Evolutionary conservation across 75 land plant genomes (phyloP), one percentile per base, ranked within the genome.

Genomic region (Selaginella moellendorffii): DNA sequence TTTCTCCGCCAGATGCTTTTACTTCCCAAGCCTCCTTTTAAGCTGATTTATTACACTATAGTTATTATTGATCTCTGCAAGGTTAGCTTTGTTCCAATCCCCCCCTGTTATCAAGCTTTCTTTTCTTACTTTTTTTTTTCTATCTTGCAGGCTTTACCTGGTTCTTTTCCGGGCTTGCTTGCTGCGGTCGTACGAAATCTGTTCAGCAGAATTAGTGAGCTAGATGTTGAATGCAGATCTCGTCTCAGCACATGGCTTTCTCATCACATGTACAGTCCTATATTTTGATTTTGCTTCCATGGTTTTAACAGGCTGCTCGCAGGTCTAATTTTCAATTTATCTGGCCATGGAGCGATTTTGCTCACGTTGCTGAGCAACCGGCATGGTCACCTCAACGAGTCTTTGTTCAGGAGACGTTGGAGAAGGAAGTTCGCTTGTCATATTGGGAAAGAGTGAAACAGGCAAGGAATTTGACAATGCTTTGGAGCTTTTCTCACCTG

Each of bases 291-390:
- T n/a, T n/a, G n/a, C n/a, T n/a, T n/a, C n/a, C n/a, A n/a, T n/a
- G n/a, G n/a, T n/a, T n/a, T n/a, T n/a, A n/a, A n/a, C n/a, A n/a
- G n/a, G n/a, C n/a, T n/a, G n/a, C n/a, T 61, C 62, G 24, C 76
- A 89, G 96, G 63, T 79, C 99, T 25, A 95, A 95, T 54, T 89
- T 85, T 68, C 91, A 86, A 64, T 95, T 84, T 62, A 72, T 90
- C 17, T 93, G 98, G 98, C 98, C 87, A 9, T 93, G 98, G 98
- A 81, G 85, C 72, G 98, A 93, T 67, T 93, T 96, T 96, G 77
- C 81, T 64, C 76, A 81, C 76, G 90, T 93, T 29, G 68, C 81
- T 54, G 98, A 85, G 30, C 87, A 80, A 18, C 96, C 98, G 66
- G 81, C 75, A 53, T 93, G 98, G 98, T 80, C 87, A 0, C 87